Evolutionary conservation across 1,284 basidiomycete genomes (phyloP), one percentile per base, ranked within the genome.

Genomic region (Rhizoctonia solani): DNA sequence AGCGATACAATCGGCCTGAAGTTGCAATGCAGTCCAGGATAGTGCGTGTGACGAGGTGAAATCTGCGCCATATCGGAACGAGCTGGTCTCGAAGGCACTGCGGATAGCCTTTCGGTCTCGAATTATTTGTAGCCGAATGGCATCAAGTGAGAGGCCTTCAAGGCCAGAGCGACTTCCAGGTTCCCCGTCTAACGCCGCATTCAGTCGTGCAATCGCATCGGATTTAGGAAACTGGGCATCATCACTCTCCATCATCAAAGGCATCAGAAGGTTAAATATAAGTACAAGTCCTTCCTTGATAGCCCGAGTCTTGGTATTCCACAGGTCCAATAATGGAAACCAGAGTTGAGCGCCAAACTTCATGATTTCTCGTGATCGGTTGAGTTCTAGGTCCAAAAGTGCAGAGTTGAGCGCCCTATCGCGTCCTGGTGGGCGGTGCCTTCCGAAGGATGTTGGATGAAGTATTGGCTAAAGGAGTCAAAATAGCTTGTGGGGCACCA

Each of bases 1-100:
- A 54, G 83, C 82, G 8, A 85, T 82, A 73, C 87, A 89, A 73
- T 95, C 92, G 3, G 92, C 89, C 69, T 91, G 89, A n/a, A 97
- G 78, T 74, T 95, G 88, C 3, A 95, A 77, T 0, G 87, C 81
- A 0, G 86, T 84, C 95, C 95, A 98, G 0, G 86, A 82, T 39
- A 92, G 75, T 0, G 91, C 90, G 74, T 92, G 87, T 23, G 77
- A 79, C 0, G 82, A 74, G 67, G 85, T 85, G 72, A 98, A 93
- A 70, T 85, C 83, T 78, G 82, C 84, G 2, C 91, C 92, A 47
- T 87, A 82, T 46, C 83, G 79, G 74, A 93, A 91, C 0, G 88
- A 89, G 21, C 75, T 78, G 0, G 85, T 82, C 23, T 66, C 76
- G 71, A 92, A 91, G 16, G 86, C 79, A 11, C 74, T 72, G 41